Evolutionary conservation across 2,329 filamentous ascomycete genomes (phyloP).

Genomic region (Eutypella sp.): DNA sequence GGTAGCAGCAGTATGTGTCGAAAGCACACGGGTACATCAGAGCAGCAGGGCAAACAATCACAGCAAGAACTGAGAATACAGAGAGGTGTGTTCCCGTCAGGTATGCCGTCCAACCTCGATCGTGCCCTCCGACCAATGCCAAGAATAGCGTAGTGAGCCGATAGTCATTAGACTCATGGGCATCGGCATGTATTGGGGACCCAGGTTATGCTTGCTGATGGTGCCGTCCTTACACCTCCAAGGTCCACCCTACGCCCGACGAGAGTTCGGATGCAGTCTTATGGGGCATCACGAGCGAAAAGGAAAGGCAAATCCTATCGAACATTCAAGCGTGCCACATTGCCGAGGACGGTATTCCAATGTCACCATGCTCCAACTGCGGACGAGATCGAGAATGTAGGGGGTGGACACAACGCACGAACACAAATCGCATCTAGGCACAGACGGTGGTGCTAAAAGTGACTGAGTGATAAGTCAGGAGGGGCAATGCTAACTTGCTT

Average conservation of each 20-base stretch:
- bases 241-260: not conserved
- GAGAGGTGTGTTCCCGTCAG: not conserved
- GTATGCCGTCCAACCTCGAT: slow-evolving; percentile 1
- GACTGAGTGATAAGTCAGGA: not conserved
- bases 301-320: not conserved
- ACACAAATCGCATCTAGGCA: too few relatives aligned
- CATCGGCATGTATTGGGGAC: not conserved
- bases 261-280: not conserved
- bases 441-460: not conserved
- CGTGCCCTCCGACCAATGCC: not conserved
- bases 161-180: not conserved
- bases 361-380: too few relatives aligned
- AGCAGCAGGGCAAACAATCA: not conserved
- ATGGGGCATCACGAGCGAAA: not conserved
- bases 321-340: not conserved
- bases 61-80: not conserved
- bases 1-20: not conserved
- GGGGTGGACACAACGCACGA: too few relatives aligned
- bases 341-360: too few relatives aligned
- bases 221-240: not conserved
- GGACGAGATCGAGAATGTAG: too few relatives aligned
- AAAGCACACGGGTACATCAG: not conserved
- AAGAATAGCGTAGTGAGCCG: not conserved
- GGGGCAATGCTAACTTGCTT: not conserved
- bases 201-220: not conserved